These are phyloP conservation scores for Rhododendron molle DNA, from an alignment of 148 eudicot genomes.

Conservation along the genomic window DNA sequence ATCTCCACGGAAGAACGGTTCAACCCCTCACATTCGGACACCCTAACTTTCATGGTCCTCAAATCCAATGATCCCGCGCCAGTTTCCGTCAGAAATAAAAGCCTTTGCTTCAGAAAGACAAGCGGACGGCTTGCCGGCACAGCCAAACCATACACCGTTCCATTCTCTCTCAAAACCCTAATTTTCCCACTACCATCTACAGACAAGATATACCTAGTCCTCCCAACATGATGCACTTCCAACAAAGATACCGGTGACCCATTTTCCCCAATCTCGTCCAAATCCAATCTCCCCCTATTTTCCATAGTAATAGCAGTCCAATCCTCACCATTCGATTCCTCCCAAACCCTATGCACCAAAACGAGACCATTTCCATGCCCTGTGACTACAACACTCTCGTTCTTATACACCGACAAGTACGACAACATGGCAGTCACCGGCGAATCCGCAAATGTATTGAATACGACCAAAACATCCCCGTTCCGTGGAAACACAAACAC, in stretches of 20 bases:
- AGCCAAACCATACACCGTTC: constrained; percentile 57
- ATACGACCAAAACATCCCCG: constrained; percentile 71
- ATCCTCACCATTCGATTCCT: constrained; percentile 47
- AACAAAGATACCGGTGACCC: constrained; percentile 44
- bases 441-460: constrained; percentile 37
- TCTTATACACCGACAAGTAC: constrained; percentile 64
- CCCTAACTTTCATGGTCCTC: constrained; percentile 81
- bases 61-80: constrained; percentile 96
- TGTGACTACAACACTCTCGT: constrained; percentile 69
- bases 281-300: constrained; percentile 28
- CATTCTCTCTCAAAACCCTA: constrained; percentile 69
- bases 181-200: constrained; percentile 57
- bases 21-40: constrained; percentile 82
- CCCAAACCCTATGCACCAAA: constrained; percentile 76
- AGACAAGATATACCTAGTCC: constrained; percentile 70
- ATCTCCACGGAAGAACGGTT: constrained; percentile 51
- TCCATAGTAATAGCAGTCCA: constrained; percentile 46
- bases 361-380: constrained; percentile 74
- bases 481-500: constrained; percentile 52
- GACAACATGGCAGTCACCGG: constrained; percentile 68
- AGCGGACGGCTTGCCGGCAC: constrained; percentile 70
- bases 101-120: constrained; percentile 80
- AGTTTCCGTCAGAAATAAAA: constrained; percentile 78
- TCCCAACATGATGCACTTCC: constrained; percentile 80
- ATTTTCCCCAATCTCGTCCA: constrained; percentile 22